phyloP scores from a whole-genome alignment of 179 eudicot species.

The Spinacia oleracea region DNA sequence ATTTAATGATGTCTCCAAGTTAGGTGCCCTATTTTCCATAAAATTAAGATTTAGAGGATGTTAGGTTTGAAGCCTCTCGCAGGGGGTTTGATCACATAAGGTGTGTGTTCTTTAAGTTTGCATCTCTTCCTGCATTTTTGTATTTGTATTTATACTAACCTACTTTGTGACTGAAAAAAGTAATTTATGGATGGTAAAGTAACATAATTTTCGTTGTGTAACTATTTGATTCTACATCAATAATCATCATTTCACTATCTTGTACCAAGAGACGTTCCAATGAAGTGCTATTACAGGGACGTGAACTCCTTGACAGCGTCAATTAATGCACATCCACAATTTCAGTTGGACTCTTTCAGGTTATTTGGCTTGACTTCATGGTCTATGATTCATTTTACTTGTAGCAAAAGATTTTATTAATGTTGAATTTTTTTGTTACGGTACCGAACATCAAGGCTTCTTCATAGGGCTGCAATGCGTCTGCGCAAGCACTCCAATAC shows the following conservation, averaged over 20 bases:
- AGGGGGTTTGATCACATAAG: constrained; percentile 19
- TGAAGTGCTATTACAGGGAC: constrained; percentile 83
- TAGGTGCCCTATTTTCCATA: not conserved
- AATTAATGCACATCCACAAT: constrained; percentile 85
- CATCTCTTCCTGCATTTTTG: not conserved
- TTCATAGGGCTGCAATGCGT: constrained; percentile 82
- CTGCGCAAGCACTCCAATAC: constrained; percentile 82
- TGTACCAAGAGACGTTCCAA: constrained; percentile 75
- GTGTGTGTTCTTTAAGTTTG: not conserved
- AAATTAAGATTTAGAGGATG: not conserved
- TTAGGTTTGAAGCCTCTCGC: not conserved
- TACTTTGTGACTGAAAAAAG: not conserved
- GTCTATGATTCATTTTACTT: constrained; percentile 1
- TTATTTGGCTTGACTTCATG: constrained; percentile 31
- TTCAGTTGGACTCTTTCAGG: constrained; percentile 94
- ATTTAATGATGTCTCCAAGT: not conserved
- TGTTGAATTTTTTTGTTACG: constrained; percentile 30
- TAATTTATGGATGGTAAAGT: not conserved
- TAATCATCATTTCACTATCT: not conserved
- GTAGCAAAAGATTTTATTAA: not conserved
- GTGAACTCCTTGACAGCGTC: constrained; percentile 90
- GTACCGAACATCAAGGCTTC: constrained; percentile 98
- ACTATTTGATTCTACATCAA: not conserved
- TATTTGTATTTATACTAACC: not conserved
- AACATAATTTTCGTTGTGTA: not conserved